Evolutionary conservation across 768 basidiomycete genomes (phyloP).

Genomic region (Galerina marginata): DNA sequence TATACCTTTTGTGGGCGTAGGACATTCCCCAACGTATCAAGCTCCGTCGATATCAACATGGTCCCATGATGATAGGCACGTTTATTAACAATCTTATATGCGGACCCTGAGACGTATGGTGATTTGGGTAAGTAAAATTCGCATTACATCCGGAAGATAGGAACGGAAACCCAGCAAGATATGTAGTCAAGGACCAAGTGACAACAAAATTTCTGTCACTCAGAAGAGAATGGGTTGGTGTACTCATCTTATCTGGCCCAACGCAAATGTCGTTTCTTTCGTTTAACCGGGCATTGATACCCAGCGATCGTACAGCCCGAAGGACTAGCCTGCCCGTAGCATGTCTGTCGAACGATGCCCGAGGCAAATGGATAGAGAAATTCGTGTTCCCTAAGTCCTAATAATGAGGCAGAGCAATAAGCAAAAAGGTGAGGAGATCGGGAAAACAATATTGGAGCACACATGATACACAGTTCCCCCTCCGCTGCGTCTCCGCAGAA

Average conservation of each 20-base stretch:
- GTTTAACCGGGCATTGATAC: slow-evolving; percentile 79
- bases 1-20: slow-evolving; percentile 66
- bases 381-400: slow-evolving; percentile 98
- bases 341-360: slow-evolving; percentile 78
- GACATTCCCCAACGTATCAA: slow-evolving; percentile 74
- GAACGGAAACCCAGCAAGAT: neutral
- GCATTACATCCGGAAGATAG: neutral
- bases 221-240: slow-evolving; percentile 2
- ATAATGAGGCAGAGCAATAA: neutral
- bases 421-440: neutral
- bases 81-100: slow-evolving; percentile 91
- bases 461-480: slow-evolving; percentile 98
- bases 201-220: neutral
- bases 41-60: slow-evolving; percentile 89
- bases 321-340: slow-evolving; percentile 80
- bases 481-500: slow-evolving; percentile 86
- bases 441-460: slow-evolving; percentile 28
- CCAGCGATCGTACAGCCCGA: slow-evolving; percentile 77
- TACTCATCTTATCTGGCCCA: slow-evolving; percentile 85
- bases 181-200: neutral
- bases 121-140: slow-evolving; percentile 14
- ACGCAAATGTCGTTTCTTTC: slow-evolving; percentile 93
- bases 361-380: slow-evolving; percentile 91
- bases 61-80: slow-evolving; percentile 98
- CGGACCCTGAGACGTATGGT: slow-evolving; percentile 91